A percentile compares a stretch with the other conserved stretches of the same genome.
phyloP scores from a whole-genome alignment of 768 basidiomycete species.

The Lactarius tabidus region DNA sequence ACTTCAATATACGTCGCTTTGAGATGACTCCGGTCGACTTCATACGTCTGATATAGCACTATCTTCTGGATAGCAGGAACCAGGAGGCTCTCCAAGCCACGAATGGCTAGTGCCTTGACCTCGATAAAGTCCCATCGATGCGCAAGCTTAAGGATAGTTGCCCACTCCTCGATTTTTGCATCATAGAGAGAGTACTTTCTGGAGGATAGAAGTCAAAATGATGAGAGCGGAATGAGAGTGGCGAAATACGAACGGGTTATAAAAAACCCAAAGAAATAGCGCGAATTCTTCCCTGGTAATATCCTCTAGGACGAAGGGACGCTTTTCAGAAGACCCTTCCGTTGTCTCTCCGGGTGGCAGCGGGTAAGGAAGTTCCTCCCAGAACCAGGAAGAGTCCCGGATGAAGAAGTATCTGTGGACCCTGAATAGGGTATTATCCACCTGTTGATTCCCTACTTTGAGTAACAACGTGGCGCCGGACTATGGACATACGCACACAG shows the following conservation, averaged over 20 bases:
- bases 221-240: too few species aligned
- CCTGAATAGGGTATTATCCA: slow-evolving; percentile 13
- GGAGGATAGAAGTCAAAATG: too few species aligned
- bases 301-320: slow-evolving; percentile 31
- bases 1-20: slow-evolving; percentile 48
- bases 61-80: slow-evolving; percentile 52
- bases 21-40: slow-evolving; percentile 47
- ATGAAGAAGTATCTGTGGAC: slow-evolving; percentile 30
- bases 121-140: slow-evolving; percentile 52
- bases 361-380: slow-evolving; percentile 26
- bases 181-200: slow-evolving; percentile 48
- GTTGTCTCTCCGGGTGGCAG: slow-evolving; percentile 24
- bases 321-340: slow-evolving; percentile 30
- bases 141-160: slow-evolving; percentile 48
- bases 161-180: slow-evolving; percentile 45
- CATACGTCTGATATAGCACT: slow-evolving; percentile 48
- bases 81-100: slow-evolving; percentile 44
- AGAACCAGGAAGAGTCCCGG: slow-evolving; percentile 31
- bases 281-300: slow-evolving; percentile 30
- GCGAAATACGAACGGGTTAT: slow-evolving; percentile 31
- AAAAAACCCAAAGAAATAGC: slow-evolving; percentile 33
- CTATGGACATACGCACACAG: too few species aligned
- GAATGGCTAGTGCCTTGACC: slow-evolving; percentile 47
- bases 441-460: background rate
- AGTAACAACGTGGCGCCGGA: background rate